Evolutionary conservation across 1,284 basidiomycete genomes (phyloP).

Genomic region (Vanrija sp.): DNA sequence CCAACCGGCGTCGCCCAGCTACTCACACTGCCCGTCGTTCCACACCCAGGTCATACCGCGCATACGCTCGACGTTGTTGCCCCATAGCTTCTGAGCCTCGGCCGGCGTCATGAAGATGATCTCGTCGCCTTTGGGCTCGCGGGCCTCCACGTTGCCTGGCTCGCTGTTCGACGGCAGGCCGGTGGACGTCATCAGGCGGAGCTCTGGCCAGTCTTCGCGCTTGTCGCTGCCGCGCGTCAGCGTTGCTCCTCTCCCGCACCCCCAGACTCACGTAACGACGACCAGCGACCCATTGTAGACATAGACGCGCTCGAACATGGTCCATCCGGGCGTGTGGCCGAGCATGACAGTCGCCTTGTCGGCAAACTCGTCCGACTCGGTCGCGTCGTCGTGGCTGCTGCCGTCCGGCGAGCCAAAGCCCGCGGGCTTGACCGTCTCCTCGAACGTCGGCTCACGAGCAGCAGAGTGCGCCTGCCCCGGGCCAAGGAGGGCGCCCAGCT

Average conservation of each 20-base stretch:
- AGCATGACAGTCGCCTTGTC: conserved; percentile 26
- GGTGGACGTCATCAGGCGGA: conserved; percentile 65
- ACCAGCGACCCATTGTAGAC: conserved; percentile 71
- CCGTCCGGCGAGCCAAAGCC: conserved; percentile 6
- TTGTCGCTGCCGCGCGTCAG: conserved; percentile 20
- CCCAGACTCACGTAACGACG: conserved; percentile 56
- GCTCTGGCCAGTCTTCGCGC: conserved; percentile 56
- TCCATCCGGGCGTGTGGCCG: conserved; percentile 46
- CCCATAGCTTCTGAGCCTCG: conserved; percentile 64
- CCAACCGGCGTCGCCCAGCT: no score
- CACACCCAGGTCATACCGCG: conserved; percentile 60
- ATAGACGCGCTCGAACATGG: conserved; percentile 53
- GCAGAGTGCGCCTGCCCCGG: not conserved
- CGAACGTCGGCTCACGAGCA: not conserved
- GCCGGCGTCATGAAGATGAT: conserved; percentile 56
- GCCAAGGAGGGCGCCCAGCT: not conserved
- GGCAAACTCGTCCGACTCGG: conserved; percentile 29
- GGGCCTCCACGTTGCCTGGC: conserved; percentile 60
- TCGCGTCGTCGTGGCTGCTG: conserved; percentile 23
- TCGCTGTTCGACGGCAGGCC: conserved; percentile 59
- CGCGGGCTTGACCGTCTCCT: conserved; percentile 10
- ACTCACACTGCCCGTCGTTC: conserved; percentile 50
- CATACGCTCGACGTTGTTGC: conserved; percentile 60
- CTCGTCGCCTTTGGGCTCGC: conserved; percentile 62
- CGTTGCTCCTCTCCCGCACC: not conserved